Conservation (phyloP, 2,329 filamentous ascomycete genomes). For the Trichophyton equinum region DNA sequence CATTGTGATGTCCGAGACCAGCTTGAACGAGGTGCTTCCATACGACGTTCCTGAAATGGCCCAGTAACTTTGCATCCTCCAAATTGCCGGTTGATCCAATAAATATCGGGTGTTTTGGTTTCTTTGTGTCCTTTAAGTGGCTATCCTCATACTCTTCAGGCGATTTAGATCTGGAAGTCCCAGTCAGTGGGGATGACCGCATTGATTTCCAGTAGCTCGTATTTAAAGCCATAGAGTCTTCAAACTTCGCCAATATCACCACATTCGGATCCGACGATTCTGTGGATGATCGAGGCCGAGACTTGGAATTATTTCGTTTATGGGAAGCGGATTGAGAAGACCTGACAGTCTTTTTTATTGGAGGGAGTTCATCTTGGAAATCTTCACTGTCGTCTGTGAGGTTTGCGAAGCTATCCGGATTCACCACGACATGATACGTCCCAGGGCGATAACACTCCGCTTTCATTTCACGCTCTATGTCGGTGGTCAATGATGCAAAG, state of each 20-base stretch:
- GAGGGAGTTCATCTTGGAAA: neutral
- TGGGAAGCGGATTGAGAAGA: neutral
- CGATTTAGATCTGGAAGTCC: slow-evolving; percentile 19
- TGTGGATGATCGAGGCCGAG: slow-evolving; percentile 5
- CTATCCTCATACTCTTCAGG: slow-evolving; percentile 19
- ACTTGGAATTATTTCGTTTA: neutral
- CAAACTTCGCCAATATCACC: slow-evolving; percentile 40
- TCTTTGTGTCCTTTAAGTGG: slow-evolving; percentile 15
- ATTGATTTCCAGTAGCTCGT: slow-evolving; percentile 20
- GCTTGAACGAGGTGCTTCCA: slow-evolving; percentile 30
- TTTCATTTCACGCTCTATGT: slow-evolving; percentile 47
- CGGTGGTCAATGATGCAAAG: slow-evolving; percentile 41
- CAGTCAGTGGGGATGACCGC: slow-evolving; percentile 26
- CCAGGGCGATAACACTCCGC: slow-evolving; percentile 40
- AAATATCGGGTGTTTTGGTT: slow-evolving; percentile 14
- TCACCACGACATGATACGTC: slow-evolving; percentile 44
- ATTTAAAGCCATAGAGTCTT: slow-evolving; percentile 31
- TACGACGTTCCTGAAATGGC: slow-evolving; percentile 31
- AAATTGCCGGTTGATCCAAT: slow-evolving; percentile 15
- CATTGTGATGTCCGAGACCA: slow-evolving; percentile 15
- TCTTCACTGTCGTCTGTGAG: slow-evolving; percentile 40
- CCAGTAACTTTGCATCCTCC: slow-evolving; percentile 25
- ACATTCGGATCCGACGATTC: slow-evolving; percentile 35
- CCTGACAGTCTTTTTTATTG: slow-evolving; percentile 8
- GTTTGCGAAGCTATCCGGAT: slow-evolving; percentile 42